These are phyloP conservation scores for Bruguiera gymnorhiza DNA, from an alignment of 345 rosid species.

Conservation along the genomic window DNA sequence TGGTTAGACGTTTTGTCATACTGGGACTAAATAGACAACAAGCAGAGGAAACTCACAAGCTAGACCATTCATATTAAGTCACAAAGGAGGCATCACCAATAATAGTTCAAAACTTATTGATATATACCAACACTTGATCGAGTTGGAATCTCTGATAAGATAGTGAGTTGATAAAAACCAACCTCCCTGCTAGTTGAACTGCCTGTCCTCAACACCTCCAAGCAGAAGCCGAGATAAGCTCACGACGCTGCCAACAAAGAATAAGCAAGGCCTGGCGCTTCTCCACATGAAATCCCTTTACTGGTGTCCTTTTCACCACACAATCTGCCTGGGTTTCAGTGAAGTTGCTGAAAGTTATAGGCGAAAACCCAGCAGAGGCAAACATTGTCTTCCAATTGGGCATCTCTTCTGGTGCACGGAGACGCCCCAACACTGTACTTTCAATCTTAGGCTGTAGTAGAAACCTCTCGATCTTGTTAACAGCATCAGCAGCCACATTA, in stretches of 20 bases:
- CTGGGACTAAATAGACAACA: constrained; percentile 27
- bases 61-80: constrained; percentile 26
- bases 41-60: constrained; percentile 30
- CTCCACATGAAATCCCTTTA: constrained; percentile 78
- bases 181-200: constrained; percentile 12
- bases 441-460: constrained; percentile 67
- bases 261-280: constrained; percentile 70
- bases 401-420: constrained; percentile 48
- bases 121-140: constrained; percentile 21
- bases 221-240: constrained; percentile 78
- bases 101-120: constrained; percentile 29
- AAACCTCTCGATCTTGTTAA: constrained; percentile 83
- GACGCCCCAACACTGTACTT: constrained; percentile 60
- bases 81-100: constrained; percentile 23
- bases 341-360: constrained; percentile 63
- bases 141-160: constrained; percentile 26
- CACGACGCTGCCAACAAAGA: constrained; percentile 85
- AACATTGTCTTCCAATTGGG: constrained; percentile 76
- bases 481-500: constrained; percentile 57
- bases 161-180: constrained; percentile 29
- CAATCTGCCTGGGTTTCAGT: constrained; percentile 87
- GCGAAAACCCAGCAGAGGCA: constrained; percentile 64
- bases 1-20: constrained; percentile 25
- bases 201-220: constrained; percentile 64
- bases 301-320: constrained; percentile 60